These are phyloP conservation scores for Geotrichum klebahnii DNA, from an alignment of 1,139 yeast species.

Conservation along the genomic window DNA sequence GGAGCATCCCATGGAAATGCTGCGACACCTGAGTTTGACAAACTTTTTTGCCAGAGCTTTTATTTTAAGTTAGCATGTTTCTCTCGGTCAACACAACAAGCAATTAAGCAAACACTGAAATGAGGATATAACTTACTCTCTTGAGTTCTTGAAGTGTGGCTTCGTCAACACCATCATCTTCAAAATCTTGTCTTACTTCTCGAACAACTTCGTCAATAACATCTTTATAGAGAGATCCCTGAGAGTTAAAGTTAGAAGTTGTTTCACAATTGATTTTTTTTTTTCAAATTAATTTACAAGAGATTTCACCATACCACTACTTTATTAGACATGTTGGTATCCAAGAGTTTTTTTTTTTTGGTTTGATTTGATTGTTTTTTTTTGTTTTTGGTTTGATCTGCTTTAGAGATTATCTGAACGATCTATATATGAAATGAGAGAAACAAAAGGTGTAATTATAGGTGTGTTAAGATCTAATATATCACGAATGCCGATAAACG, in stretches of 20 bases:
- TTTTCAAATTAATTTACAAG: neutral
- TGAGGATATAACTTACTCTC: conserved; percentile 38
- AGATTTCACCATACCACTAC: conserved; percentile 20
- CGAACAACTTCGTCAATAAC: conserved; percentile 86
- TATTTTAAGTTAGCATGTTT: too few species aligned
- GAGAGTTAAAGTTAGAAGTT: neutral
- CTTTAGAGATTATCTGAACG: too few species aligned
- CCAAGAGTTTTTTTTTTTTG: neutral
- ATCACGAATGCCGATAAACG: too few species aligned
- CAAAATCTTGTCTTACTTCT: conserved; percentile 91
- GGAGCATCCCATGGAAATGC: conserved; percentile 68
- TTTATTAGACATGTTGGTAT: conserved; percentile 15
- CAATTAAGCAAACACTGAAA: too few species aligned
- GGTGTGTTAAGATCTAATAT: too few species aligned
- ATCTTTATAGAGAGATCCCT: conserved; percentile 55
- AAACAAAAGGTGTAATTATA: too few species aligned
- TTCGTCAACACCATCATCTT: conserved; percentile 92
- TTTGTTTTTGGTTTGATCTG: neutral
- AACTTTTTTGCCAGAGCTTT: conserved; percentile 78
- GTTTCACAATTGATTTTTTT: neutral
- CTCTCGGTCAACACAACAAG: too few species aligned
- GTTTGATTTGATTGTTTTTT: neutral
- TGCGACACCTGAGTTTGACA: conserved; percentile 69
- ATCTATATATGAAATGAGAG: too few species aligned
- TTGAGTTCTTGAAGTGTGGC: conserved; percentile 81